Evolutionary conservation across 1,284 basidiomycete genomes (phyloP).

Genomic region (Rhodotorula sp.): DNA sequence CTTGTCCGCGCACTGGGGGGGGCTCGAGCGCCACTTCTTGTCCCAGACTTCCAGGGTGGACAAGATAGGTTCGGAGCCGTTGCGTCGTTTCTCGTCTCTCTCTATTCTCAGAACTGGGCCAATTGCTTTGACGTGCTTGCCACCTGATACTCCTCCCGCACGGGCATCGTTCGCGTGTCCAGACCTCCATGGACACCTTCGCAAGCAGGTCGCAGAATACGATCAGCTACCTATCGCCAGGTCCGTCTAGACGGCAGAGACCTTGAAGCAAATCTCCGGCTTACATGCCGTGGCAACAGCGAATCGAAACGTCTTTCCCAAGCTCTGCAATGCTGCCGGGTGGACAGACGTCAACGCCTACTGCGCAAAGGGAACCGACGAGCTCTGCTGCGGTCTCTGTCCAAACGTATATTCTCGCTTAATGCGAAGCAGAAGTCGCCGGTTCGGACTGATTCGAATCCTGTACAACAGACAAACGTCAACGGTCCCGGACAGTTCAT

Average conservation of each 20-base stretch:
- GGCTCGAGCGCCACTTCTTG: too few relatives aligned
- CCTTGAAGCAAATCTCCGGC: not conserved
- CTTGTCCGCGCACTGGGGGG: too few relatives aligned
- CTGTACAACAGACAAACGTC: not conserved
- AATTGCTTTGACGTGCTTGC: too few relatives aligned
- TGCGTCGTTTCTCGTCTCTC: too few relatives aligned
- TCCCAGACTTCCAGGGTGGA: too few relatives aligned
- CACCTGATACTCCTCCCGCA: too few relatives aligned
- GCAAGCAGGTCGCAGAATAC: slow-evolving; percentile 9
- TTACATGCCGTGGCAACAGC: not conserved
- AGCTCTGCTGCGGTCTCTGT: slow-evolving; percentile 9
- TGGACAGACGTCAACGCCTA: slow-evolving; percentile 21
- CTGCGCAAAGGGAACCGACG: slow-evolving; percentile 1
- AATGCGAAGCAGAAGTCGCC: not conserved
- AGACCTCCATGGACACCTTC: slow-evolving; percentile 11
- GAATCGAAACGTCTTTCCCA: slow-evolving; percentile 1
- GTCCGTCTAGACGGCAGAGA: not conserved
- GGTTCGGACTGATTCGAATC: not conserved
- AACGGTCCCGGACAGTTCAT: slow-evolving; percentile 13
- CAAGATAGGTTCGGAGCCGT: too few relatives aligned
- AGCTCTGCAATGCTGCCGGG: not conserved
- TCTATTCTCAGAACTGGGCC: too few relatives aligned
- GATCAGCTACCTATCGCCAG: slow-evolving; percentile 5
- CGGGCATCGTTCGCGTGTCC: not conserved
- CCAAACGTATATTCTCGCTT: not conserved